Base-by-base conservation (phyloP, 371 early-diverging fungal species). In the Rozella allomycis region DNA sequence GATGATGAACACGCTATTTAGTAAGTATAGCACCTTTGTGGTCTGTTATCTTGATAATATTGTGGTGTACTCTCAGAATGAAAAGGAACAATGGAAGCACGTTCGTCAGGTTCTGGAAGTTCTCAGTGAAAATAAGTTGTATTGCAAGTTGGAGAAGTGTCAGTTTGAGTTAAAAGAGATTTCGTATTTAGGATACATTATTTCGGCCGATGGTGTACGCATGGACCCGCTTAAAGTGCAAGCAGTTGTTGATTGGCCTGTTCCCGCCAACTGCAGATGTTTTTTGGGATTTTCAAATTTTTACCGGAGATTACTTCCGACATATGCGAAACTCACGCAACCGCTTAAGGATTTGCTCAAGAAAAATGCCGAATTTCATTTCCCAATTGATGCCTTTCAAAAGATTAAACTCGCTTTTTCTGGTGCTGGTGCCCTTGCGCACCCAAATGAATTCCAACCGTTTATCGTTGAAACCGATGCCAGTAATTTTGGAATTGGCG, bases 1-100 rank as follows among this genome's bases (percentile, higher is more conserved):
- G 0, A n/a, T 40, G 3, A 58, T 70, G 49, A 49, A 51, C 23
- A 8, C 35, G 0, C 34, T 60, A 0, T 45, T 72, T 0, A 25
- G 35, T 0, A 45, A 50, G 2, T 37, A 44, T 0, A 59, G 58
- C 31, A 40, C 47, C 3, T 60, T 37, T 16, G 46, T 46, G 1
- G 26, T 61, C 4, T 26, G 60, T 1, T 72, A 61, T 23, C 26
- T 72, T 0, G 69, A 74, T 35, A 61, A 70, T 35, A 60, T 70
- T 1, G 35, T 71, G 0, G 58, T 75, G 13, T 70, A 46, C 31
- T 54, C 55, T 4, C n/a, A 5, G 31, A 49, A 43, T 6, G n/a
- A 21, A n/a, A 47, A 57, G 7, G 56, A 66, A 17, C 67, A 71
- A 30, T 17, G 9, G 10, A 25, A 20, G 9, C 22, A 48, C 31